These are phyloP conservation scores for Musa balbisiana DNA, from an alignment of 202 grass and related monocot species.

Conservation along the genomic window DNA sequence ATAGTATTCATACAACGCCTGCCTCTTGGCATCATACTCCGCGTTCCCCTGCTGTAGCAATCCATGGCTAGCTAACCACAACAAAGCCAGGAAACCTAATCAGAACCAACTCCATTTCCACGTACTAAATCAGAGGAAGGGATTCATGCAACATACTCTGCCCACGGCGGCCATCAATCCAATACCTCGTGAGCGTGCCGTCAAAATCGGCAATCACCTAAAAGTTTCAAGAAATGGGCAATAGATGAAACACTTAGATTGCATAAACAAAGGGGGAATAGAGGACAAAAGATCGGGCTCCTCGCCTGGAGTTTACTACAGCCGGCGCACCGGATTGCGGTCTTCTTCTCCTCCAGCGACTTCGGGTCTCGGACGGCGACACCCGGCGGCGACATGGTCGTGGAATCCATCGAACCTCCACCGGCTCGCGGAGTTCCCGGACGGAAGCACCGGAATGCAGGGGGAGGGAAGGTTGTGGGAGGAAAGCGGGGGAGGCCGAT, in stretches of 20 bases:
- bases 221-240: background rate
- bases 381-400: constrained; percentile 5
- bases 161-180: constrained; percentile 65
- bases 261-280: background rate
- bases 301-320: constrained; percentile 51
- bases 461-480: background rate
- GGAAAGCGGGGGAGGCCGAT: background rate
- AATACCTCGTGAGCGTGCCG: constrained; percentile 86
- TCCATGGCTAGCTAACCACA: constrained; percentile 10
- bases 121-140: background rate
- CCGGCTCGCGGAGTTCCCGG: background rate
- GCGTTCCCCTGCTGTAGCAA: constrained; percentile 68
- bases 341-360: constrained; percentile 45
- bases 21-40: constrained; percentile 76
- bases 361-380: constrained; percentile 39
- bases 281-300: background rate
- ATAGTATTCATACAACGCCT: constrained; percentile 73
- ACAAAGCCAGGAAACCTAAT: background rate
- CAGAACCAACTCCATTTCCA: background rate
- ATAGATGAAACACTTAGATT: background rate
- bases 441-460: background rate
- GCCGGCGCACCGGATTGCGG: constrained; percentile 50
- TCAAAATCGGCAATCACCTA: constrained; percentile 98
- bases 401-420: constrained; percentile 1
- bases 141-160: constrained; percentile 51